Conservation (phyloP, 2,329 filamentous ascomycete species). For the Fusarium continuum region DNA sequence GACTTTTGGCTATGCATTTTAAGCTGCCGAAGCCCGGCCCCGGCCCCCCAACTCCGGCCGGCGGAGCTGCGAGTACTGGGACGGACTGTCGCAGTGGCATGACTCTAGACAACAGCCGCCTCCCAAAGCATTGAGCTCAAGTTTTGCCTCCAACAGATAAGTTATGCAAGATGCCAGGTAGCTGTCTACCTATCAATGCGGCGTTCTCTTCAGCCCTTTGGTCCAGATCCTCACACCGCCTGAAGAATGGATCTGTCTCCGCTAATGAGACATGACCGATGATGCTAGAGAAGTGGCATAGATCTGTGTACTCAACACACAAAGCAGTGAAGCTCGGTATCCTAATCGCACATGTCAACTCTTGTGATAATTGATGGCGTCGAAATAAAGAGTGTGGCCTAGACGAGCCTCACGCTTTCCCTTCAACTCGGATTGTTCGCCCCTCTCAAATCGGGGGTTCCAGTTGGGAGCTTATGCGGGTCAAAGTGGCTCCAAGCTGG, state of each 20-base stretch:
- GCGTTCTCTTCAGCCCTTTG: not conserved
- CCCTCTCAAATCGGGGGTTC: slow-evolving; percentile 27
- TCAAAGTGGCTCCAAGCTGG: slow-evolving; percentile 29
- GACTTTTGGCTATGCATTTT: too few relatives aligned
- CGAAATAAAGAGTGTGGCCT: slow-evolving; percentile 6
- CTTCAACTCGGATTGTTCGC: slow-evolving; percentile 1
- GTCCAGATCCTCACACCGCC: slow-evolving; percentile 31
- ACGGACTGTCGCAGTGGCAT: slow-evolving; percentile 18
- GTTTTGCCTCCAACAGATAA: slow-evolving; percentile 12
- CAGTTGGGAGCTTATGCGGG: slow-evolving; percentile 36
- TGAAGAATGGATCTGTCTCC: slow-evolving; percentile 34
- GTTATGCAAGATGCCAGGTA: slow-evolving; percentile 17
- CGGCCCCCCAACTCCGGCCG: slow-evolving; percentile 9
- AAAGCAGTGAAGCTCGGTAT: not conserved
- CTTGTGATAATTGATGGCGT: slow-evolving; percentile 1
- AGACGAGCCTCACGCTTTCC: slow-evolving; percentile 6
- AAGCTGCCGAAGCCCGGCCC: slow-evolving; percentile 21
- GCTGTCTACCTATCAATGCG: slow-evolving; percentile 6
- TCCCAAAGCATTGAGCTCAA: not conserved
- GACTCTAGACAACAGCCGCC: slow-evolving; percentile 12
- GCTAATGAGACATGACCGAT: slow-evolving; percentile 28
- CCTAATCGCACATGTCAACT: not conserved
- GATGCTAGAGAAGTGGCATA: not conserved
- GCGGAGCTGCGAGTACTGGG: slow-evolving; percentile 8
- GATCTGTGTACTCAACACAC: not conserved